A percentile compares a stretch with the other conserved stretches of the same genome.
phyloP scores from a whole-genome alignment of 305 asterid species.

The Fraxinus greggii region DNA sequence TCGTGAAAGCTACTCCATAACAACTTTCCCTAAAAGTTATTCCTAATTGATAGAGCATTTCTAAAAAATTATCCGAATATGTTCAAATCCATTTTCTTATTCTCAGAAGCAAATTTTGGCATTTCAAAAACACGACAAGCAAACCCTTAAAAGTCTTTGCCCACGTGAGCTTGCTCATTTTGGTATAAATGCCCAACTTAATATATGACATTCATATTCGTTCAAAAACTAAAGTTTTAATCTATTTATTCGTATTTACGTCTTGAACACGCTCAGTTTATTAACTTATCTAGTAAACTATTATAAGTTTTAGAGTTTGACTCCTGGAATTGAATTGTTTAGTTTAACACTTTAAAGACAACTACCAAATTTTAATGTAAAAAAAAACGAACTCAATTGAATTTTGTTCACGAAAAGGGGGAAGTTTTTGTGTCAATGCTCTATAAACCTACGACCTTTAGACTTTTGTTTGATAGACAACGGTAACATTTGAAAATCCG shows the following conservation, averaged over 20 bases:
- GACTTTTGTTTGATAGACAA: not conserved
- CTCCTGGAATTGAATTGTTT: not conserved
- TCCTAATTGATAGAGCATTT: not conserved
- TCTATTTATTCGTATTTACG: not conserved
- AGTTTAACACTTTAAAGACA: not conserved
- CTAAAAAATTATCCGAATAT: too few species aligned
- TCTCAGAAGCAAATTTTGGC: not conserved
- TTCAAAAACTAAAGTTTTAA: not conserved
- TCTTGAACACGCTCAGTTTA: not conserved
- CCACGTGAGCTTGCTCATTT: conserved; percentile 26
- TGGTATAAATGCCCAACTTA: conserved; percentile 12
- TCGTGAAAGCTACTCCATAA: not conserved
- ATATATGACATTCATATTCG: not conserved
- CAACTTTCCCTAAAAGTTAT: not conserved
- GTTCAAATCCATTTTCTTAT: not conserved
- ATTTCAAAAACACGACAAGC: not conserved
- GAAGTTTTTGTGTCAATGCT: not conserved
- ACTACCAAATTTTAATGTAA: not conserved
- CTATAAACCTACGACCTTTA: not conserved
- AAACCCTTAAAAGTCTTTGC: not conserved
- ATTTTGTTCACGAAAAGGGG: not conserved
- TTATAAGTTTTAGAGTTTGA: not conserved
- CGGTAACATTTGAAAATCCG: not conserved
- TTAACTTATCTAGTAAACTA: not conserved
- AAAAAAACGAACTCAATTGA: not conserved